phyloP scores from a whole-genome alignment of 2,329 filamentous ascomycete species.

The Colletotrichum incanum region DNA sequence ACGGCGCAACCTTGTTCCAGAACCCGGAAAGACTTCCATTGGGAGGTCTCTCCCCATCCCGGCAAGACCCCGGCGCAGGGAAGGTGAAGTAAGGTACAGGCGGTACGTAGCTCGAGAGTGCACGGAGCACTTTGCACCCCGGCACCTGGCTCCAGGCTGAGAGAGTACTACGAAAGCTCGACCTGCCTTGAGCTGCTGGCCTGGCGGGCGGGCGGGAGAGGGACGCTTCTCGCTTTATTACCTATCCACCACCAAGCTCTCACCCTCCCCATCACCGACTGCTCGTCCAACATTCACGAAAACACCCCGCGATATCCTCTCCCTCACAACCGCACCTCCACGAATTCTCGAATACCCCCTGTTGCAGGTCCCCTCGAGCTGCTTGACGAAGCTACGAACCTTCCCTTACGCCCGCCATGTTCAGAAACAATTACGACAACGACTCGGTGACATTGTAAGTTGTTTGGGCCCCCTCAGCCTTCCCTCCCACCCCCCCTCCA shows the following conservation, averaged over 20 bases:
- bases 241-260: slow-evolving; percentile 39
- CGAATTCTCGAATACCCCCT: slow-evolving; percentile 11
- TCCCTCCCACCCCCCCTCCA: slow-evolving; percentile 21
- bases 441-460: slow-evolving; percentile 98
- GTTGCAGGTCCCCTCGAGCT: slow-evolving; percentile 11
- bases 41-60: background rate
- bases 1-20: slow-evolving; percentile 42
- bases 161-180: slow-evolving; percentile 50
- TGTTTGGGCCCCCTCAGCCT: slow-evolving; percentile 42
- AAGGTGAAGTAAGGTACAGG: slow-evolving; percentile 20
- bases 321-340: slow-evolving; percentile 8
- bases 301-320: slow-evolving; percentile 35
- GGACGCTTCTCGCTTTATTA: slow-evolving; percentile 27
- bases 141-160: slow-evolving; percentile 44
- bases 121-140: slow-evolving; percentile 42
- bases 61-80: slow-evolving; percentile 30
- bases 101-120: slow-evolving; percentile 38
- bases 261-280: slow-evolving; percentile 32
- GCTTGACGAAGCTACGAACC: slow-evolving; percentile 42
- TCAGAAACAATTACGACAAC: slow-evolving; percentile 99
- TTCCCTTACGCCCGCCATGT: slow-evolving; percentile 73
- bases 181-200: slow-evolving; percentile 49
- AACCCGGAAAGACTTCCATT: background rate
- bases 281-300: slow-evolving; percentile 40
- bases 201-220: slow-evolving; percentile 25